Evolutionary conservation across 1,139 yeast genomes (phyloP), one percentile per base, ranked within the genome.

Genomic region (Blastobotrys capitulatus): DNA sequence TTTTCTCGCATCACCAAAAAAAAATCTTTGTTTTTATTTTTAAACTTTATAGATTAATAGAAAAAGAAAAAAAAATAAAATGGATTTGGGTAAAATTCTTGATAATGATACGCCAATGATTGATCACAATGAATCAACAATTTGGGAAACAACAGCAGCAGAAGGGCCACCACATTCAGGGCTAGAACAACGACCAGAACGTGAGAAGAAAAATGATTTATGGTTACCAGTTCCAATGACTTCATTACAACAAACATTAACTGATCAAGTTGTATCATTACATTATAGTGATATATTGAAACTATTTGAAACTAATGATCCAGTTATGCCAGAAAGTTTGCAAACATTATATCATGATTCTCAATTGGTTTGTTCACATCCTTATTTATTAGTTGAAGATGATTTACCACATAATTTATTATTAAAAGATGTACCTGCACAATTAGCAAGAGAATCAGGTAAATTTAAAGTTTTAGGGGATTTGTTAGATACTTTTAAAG

Each of bases 221-320:
- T 78, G 80, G 65, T 72, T 90, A 39, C 88, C 95, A 0, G 86
- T 95, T 5, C 90, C 96, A 2, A 82, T 90, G 83, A 81, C 86
- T 52, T 89, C 86, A 54, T 85, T 87, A 58, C 97, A 92, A 64
- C 84, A 83, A 60, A 95, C 88, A 61, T 75, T 92, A 48, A 86
- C 92, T n/a, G 96, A 90, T 68, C 96, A 89, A 63, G 89, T 92
- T 27, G 86, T 92, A 7, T 86, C 96, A 1, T 72, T 89, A 41
- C 97, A 92, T 66, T 89, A 89, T 62, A 82, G 95, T 32, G 97
- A 90, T 63, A 87, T 92, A 50, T 72, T 90, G 59, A 83, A 88
- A 67, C 88, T 84, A 65, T 89, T 88, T 62, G 96, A 88, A 64
- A 80, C 87, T 0, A 66, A 68, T 32, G 72, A 74, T 46, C 67